Evolutionary conservation across 2,329 filamentous ascomycete genomes (phyloP).

Genomic region (Colletotrichum brevisporum): DNA sequence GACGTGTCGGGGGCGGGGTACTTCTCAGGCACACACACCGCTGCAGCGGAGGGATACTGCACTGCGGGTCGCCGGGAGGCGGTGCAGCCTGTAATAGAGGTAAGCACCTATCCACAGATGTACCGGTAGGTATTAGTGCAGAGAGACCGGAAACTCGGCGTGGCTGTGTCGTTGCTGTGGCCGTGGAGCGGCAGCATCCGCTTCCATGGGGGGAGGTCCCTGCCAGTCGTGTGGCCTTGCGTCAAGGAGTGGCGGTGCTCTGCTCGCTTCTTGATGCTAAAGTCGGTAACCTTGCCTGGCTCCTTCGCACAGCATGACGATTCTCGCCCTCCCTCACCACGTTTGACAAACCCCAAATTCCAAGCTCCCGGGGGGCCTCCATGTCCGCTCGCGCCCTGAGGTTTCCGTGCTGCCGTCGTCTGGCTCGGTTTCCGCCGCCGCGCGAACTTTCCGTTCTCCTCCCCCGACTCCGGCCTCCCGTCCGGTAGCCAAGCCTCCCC

Average conservation of each 20-base stretch:
- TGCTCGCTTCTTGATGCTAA: too few relatives aligned
- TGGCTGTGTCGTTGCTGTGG: constrained; percentile 17
- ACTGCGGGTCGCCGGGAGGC: too few relatives aligned
- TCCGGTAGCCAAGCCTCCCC: constrained; percentile 6
- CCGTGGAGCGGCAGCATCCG: constrained; percentile 36
- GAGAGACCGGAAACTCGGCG: not conserved
- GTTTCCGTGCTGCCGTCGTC: constrained; percentile 9
- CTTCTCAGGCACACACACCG: too few relatives aligned
- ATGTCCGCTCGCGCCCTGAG: not conserved
- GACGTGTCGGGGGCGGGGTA: too few relatives aligned
- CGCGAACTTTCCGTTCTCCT: constrained; percentile 7
- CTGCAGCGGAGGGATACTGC: too few relatives aligned
- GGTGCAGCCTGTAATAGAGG: too few relatives aligned
- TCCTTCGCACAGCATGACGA: not conserved
- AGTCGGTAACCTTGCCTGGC: constrained; percentile 1
- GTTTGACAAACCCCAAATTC: constrained; percentile 6
- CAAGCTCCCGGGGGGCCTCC: constrained; percentile 1
- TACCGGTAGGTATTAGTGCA: not conserved
- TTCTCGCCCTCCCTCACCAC: not conserved
- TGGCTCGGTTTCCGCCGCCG: not conserved
- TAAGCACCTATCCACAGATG: too few relatives aligned
- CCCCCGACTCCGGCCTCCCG: constrained; percentile 3
- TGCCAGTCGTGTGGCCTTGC: not conserved
- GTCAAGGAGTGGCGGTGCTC: not conserved
- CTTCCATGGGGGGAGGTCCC: not conserved